Base-by-base conservation (phyloP, 2,329 filamentous ascomycete species). In the Penicillium sp. region DNA sequence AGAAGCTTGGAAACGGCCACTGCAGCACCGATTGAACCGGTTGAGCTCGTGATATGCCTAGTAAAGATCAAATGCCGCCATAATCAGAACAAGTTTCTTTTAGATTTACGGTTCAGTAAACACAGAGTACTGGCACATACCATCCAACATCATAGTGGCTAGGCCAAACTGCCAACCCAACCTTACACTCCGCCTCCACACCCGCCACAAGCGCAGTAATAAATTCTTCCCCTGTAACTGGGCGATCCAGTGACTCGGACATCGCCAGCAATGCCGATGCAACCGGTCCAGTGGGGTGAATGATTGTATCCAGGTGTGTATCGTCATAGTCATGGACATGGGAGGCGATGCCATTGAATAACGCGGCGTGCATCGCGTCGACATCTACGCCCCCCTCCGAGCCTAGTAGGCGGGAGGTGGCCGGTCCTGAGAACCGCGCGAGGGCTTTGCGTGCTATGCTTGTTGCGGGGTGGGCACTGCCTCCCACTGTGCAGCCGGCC, bases 251-350 rank as follows among this genome's bases (percentile, higher is more conserved):
- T 56, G 71, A 75, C 14, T 79, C 74, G 1, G 82, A 78, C 31
- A 65, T 49, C 9, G 57, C 56, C 3, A 84, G 73, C 2, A 84
- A 64, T 0, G 82, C 82, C 42, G 74, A 78, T 1, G 80, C 79
- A 0, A 84, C 79, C 0, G 81, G 79, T 0, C 82, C 81, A 0
- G 81, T 77, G 0, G 82, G 82, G 60, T 85, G 82, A 45, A 84
- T 84, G 59, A 84, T 81, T 5, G 79, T 84, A 47, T 81, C 80
- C 1, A 84, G 72, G 60, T 84, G 82, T 1, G 81, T 84, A 64
- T 84, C 81, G 58, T 85, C 82, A 65, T 84, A 85, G 63, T 84
- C 81, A 55, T 84, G 79, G 3, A 83, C 79, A 58, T 84, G 81
- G 29, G 79, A 82, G 13, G 81, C 79, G 44, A 84, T 82, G 26